A percentile compares a stretch with the other conserved stretches of the same genome.
These are phyloP conservation scores for Oropetium thomaeum DNA, from an alignment of 176 grass and related monocot genomes.

Conservation along the genomic window DNA sequence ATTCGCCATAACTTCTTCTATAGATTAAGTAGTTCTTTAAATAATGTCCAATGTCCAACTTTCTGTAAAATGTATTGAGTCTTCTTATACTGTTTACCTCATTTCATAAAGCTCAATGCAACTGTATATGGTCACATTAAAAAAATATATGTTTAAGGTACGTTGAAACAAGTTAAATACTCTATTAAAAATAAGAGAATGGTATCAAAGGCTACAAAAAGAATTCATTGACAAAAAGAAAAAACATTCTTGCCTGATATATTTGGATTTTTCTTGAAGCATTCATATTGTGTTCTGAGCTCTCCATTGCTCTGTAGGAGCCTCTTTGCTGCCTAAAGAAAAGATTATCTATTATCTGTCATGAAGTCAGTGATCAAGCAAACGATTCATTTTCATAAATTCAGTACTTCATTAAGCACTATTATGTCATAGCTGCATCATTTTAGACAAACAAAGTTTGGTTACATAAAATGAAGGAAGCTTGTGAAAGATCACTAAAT, in stretches of 20 bases:
- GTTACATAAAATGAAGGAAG: not conserved
- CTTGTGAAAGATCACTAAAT: not conserved
- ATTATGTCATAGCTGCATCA: not conserved
- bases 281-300: slow-evolving; percentile 65
- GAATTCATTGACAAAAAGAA: slow-evolving; percentile 7
- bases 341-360: slow-evolving; percentile 36
- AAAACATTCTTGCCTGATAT: slow-evolving; percentile 70
- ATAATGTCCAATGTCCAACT: not conserved
- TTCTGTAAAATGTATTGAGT: not conserved
- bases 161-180: slow-evolving; percentile 4
- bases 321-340: slow-evolving; percentile 86
- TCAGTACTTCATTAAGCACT: not conserved
- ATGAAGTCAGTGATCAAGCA: slow-evolving; percentile 18
- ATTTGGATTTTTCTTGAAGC: slow-evolving; percentile 79
- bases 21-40: not conserved
- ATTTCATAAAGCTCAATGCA: not conserved
- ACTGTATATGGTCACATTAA: not conserved
- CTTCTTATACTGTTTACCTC: not conserved
- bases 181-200: slow-evolving; percentile 3
- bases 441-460: not conserved
- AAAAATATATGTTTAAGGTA: not conserved
- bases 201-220: slow-evolving; percentile 13
- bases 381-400: not conserved
- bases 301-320: slow-evolving; percentile 67
- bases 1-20: not conserved